Evolutionary conservation across 78 protist genomes (phyloP), one percentile per base, ranked within the genome.

Genomic region (Polysphondylium violaceum): DNA sequence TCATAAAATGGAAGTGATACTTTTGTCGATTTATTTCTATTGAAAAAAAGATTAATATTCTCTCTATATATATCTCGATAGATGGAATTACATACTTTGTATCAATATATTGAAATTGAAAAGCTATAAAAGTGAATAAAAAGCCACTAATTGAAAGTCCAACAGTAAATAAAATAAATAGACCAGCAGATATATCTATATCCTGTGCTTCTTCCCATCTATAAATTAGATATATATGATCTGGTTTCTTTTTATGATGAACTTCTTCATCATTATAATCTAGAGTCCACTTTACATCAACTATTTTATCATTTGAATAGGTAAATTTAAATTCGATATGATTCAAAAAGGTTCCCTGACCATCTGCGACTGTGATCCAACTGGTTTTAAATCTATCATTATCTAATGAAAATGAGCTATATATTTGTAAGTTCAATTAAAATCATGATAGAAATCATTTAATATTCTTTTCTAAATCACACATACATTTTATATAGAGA

Each of bases 201-300:
- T 83, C 91, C 12, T 56, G 67, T 23, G 58, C 29, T n/a, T 83
- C 78, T 29, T 83, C 50, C 91, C 91, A 83, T 69, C 33, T 69
- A 69, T 83, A 83, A 31, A 68, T 83, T 5, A 83, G 44, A 71
- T 83, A 83, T 27, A 83, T 58, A 40, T 83, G 25, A 21, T 61
- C 67, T 69, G 78, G 91, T 59, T 67, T 69, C 36, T 59, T 71
- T 69, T 68, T 68, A 58, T 58, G 77, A 83, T 83, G 91, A 29
- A 59, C 59, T 17, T 41, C 63, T 83, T 83, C 91, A 27, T 72
- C 67, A 58, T 83, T 83, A 69, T 83, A 83, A 83, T 83, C 91
- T 43, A 69, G 44, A 44, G 27, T 41, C 43, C 53, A 83, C 44
- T 83, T 83, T 23, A 83, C 43, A 83, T 83, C 79, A 8, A 83